A percentile compares a stretch with the other conserved stretches of the same genome.
These are phyloP conservation scores for Ceratobasidium sp. DNA, from an alignment of 1,284 basidiomycete genomes.

Conservation along the genomic window DNA sequence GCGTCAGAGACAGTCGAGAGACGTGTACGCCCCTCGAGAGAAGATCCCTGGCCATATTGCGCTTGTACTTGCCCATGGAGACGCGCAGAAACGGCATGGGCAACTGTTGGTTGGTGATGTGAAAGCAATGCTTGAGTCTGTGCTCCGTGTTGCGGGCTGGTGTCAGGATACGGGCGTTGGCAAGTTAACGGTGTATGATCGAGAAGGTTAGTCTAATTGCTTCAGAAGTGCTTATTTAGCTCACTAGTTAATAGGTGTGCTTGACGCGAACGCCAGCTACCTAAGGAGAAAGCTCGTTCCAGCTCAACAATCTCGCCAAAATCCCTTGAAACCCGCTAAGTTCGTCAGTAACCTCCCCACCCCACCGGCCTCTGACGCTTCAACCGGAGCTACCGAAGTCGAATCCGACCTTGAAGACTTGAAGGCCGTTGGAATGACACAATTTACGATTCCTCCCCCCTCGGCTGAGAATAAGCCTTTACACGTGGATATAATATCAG, in stretches of 20 bases:
- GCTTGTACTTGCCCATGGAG: slow-evolving; percentile 33
- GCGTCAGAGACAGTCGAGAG: slow-evolving; percentile 7
- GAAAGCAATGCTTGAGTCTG: slow-evolving; percentile 41
- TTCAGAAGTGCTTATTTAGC: background rate
- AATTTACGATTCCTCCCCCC: slow-evolving; percentile 31
- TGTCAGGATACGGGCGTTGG: slow-evolving; percentile 20
- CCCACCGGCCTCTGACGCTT: slow-evolving; percentile 37
- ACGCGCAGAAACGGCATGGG: slow-evolving; percentile 40
- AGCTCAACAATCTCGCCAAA: slow-evolving; percentile 6
- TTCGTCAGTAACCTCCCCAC: slow-evolving; percentile 36
- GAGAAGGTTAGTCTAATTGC: slow-evolving; percentile 9
- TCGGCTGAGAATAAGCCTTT: slow-evolving; percentile 6
- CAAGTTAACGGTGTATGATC: slow-evolving; percentile 39
- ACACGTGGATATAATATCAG: slow-evolving; percentile 36
- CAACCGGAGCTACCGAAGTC: slow-evolving; percentile 36
- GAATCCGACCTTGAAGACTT: slow-evolving; percentile 16
- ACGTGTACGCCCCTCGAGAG: slow-evolving; percentile 23
- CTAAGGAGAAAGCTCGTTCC: slow-evolving; percentile 35
- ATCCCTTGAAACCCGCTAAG: slow-evolving; percentile 23
- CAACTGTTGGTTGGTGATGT: slow-evolving; percentile 31
- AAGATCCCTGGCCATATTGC: slow-evolving; percentile 39
- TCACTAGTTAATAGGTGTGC: slow-evolving; percentile 22
- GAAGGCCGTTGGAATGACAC: slow-evolving; percentile 10
- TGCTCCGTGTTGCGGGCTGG: slow-evolving; percentile 36
- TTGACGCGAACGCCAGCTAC: slow-evolving; percentile 37